A percentile compares a stretch with the other conserved stretches of the same genome.
phyloP scores from a whole-genome alignment of 164 flowering plant species.

The Annona squamosa region DNA sequence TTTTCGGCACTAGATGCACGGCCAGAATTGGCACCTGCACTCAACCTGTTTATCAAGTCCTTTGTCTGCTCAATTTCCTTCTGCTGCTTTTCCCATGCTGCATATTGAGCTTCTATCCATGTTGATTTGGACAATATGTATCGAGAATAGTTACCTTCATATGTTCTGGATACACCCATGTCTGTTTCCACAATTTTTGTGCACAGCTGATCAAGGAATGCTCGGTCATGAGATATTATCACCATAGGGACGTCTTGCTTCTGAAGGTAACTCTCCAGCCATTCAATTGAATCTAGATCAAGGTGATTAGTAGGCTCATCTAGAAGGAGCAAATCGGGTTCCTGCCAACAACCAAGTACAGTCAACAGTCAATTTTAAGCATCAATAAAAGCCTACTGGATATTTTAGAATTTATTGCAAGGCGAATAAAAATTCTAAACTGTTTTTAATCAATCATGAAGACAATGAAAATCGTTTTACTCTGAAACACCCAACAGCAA shows the following conservation, averaged over 20 bases:
- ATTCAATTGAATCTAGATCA: conserved; percentile 94
- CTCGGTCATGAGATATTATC: conserved; percentile 98
- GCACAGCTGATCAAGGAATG: conserved; percentile 95
- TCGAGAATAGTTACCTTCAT: conserved; percentile 79
- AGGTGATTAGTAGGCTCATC: conserved; percentile 99
- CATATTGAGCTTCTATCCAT: conserved; percentile 84
- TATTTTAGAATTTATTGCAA: no score
- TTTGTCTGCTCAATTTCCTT: conserved; percentile 82
- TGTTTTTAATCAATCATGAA: no score
- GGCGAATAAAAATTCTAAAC: no score
- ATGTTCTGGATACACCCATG: conserved; percentile 95
- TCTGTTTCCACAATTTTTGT: conserved; percentile 98
- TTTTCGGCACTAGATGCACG: conserved; percentile 98
- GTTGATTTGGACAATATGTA: conserved; percentile 68
- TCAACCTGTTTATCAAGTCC: conserved; percentile 67
- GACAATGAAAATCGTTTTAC: no score
- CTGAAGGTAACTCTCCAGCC: conserved; percentile 91
- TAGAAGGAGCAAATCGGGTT: conserved; percentile 86
- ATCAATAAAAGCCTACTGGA: not conserved
- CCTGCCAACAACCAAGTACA: conserved; percentile 39
- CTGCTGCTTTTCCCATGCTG: conserved; percentile 99
- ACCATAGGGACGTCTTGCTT: conserved; percentile 96
- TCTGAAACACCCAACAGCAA: no score
- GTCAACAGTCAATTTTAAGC: not conserved
- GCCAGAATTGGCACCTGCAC: conserved; percentile 92